Evolutionary conservation across 108 stramenopile species (phyloP).

Genomic region (Bacterosira constricta): DNA sequence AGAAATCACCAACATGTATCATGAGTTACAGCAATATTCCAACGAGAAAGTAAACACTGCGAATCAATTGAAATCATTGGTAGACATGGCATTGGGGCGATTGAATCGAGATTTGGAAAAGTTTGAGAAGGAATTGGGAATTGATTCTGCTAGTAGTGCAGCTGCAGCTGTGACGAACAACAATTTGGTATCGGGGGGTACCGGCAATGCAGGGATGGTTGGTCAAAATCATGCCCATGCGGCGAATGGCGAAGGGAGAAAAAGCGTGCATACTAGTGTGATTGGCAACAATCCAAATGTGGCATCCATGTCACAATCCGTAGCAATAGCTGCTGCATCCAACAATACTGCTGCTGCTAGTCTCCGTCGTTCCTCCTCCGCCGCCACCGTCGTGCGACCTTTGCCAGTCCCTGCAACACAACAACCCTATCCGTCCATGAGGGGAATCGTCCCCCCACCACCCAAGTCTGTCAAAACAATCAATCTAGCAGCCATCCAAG

Average conservation of each 20-base stretch:
- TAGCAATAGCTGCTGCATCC: slow-evolving; percentile 16
- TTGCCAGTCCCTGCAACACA: background rate
- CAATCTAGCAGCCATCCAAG: slow-evolving; percentile 83
- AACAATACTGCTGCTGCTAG: background rate
- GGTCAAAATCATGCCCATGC: too few species aligned
- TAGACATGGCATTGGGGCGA: slow-evolving; percentile 66
- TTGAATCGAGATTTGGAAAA: slow-evolving; percentile 67
- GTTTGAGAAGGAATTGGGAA: slow-evolving; percentile 59
- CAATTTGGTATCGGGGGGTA: too few species aligned
- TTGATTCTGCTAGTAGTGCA: background rate
- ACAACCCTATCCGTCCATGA: background rate
- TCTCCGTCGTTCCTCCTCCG: slow-evolving; percentile 3
- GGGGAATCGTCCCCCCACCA: slow-evolving; percentile 3
- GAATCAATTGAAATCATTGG: slow-evolving; percentile 55
- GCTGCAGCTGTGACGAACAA: too few species aligned
- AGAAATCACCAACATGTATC: slow-evolving; percentile 45
- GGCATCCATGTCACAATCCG: too few species aligned
- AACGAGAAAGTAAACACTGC: slow-evolving; percentile 74
- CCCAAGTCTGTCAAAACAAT: slow-evolving; percentile 47
- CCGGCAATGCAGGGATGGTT: too few species aligned
- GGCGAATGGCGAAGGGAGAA: too few species aligned
- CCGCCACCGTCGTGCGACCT: background rate
- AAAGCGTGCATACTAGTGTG: too few species aligned
- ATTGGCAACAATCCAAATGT: too few species aligned
- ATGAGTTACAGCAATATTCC: slow-evolving; percentile 52